These are phyloP conservation scores for Apiotrichum gamsii DNA, from an alignment of 1,284 basidiomycete genomes.

Conservation along the genomic window DNA sequence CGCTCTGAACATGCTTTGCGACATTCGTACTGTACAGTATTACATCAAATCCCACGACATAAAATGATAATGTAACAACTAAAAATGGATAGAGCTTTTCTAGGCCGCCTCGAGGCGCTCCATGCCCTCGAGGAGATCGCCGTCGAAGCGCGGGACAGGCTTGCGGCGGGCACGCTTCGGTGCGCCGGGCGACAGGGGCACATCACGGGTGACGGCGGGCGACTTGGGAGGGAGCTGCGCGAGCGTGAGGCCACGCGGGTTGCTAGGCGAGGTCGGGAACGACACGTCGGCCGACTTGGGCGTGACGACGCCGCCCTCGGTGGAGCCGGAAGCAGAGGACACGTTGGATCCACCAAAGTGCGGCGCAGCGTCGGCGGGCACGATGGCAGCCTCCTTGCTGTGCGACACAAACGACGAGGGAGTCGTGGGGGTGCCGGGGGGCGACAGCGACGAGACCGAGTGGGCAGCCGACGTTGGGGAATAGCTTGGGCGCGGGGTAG, in stretches of 20 bases:
- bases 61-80: no score
- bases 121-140: conserved; percentile 9
- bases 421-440: conserved; percentile 16
- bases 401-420: background rate
- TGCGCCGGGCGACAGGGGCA: conserved; percentile 5
- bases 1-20: no score
- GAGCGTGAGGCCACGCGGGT: background rate
- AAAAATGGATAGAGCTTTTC: no score
- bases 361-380: background rate
- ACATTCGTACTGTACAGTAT: no score
- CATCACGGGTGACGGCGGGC: background rate
- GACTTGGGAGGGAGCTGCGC: background rate
- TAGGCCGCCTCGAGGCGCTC: no score
- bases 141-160: conserved; percentile 19
- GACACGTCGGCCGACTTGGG: background rate
- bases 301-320: background rate
- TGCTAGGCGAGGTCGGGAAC: background rate
- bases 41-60: no score
- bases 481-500: background rate
- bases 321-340: background rate
- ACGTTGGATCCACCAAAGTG: background rate
- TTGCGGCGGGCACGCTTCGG: conserved; percentile 18
- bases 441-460: conserved; percentile 8
- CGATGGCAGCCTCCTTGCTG: conserved; percentile 1
- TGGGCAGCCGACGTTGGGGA: conserved; percentile 11